Evolutionary conservation across 257 asterid genomes (phyloP).

Genomic region (Solanum paucissectum): DNA sequence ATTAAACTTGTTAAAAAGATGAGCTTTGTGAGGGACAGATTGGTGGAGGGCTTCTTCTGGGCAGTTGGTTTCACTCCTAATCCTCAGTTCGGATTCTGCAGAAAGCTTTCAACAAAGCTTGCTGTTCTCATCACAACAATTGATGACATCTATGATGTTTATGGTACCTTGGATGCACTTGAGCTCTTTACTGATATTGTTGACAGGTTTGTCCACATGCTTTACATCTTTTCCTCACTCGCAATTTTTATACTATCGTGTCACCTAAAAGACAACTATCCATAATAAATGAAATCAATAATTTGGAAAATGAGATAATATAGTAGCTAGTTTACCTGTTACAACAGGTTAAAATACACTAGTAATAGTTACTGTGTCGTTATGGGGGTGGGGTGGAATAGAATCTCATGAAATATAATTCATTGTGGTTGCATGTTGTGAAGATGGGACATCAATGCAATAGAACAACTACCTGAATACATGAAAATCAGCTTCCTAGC

Average conservation of each 20-base stretch:
- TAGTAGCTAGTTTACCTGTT: background rate
- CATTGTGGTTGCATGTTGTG: background rate
- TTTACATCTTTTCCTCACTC: background rate
- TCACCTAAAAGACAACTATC: background rate
- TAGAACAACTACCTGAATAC: conserved; percentile 32
- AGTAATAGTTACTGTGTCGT: background rate
- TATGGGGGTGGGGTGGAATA: background rate
- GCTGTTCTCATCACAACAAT: background rate
- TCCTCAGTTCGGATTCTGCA: background rate
- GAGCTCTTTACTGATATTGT: conserved; percentile 16
- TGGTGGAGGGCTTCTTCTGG: conserved; percentile 29
- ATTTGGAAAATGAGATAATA: background rate
- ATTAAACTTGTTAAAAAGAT: conserved; percentile 9
- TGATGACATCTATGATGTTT: conserved; percentile 19
- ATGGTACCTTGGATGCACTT: conserved; percentile 22
- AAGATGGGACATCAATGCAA: conserved; percentile 33
- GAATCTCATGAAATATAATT: background rate
- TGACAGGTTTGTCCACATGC: conserved; percentile 13
- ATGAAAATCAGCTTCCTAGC: conserved; percentile 32
- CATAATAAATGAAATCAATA: background rate
- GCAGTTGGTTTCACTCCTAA: conserved; percentile 13
- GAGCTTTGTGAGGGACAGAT: conserved; percentile 20
- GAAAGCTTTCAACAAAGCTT: conserved; percentile 1
- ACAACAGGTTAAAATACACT: background rate
- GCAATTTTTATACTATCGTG: too few species aligned